These are phyloP conservation scores for Taxillus chinensis DNA, from an alignment of 164 flowering plant species.

Conservation along the genomic window DNA sequence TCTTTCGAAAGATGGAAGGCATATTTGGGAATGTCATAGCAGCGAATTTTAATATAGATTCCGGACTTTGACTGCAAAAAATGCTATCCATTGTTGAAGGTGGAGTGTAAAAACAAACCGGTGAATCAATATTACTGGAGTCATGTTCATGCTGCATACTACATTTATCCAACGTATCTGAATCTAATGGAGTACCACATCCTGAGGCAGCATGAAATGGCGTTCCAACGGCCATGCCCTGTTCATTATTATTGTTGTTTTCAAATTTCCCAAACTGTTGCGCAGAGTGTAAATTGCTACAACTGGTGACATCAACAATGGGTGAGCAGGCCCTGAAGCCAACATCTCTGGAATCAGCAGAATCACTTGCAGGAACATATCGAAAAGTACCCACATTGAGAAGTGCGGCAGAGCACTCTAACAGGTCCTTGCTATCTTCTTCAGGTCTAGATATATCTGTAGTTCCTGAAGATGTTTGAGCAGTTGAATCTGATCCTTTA, in stretches of 20 bases:
- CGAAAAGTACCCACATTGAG: slow-evolving; percentile 23
- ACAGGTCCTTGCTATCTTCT: slow-evolving; percentile 29
- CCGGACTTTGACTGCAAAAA: slow-evolving; percentile 36
- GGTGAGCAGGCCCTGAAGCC: slow-evolving; percentile 21
- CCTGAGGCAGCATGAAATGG: slow-evolving; percentile 19
- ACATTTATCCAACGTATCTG: slow-evolving; percentile 14
- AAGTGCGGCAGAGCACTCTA: slow-evolving; percentile 20
- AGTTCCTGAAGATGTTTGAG: slow-evolving; percentile 36
- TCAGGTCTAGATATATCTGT: slow-evolving; percentile 31
- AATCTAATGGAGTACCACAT: slow-evolving; percentile 20
- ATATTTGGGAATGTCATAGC: slow-evolving; percentile 74
- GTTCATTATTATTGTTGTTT: slow-evolving; percentile 15
- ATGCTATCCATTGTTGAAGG: slow-evolving; percentile 37
- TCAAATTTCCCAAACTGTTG: slow-evolving; percentile 16
- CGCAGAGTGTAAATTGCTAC: slow-evolving; percentile 21
- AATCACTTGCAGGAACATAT: slow-evolving; percentile 19
- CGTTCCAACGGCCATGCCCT: slow-evolving; percentile 21
- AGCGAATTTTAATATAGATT: slow-evolving; percentile 65
- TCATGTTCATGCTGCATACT: slow-evolving; percentile 18
- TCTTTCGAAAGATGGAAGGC: slow-evolving; percentile 81
- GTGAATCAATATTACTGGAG: slow-evolving; percentile 27
- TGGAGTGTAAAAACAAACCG: slow-evolving; percentile 57
- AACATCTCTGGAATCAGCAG: slow-evolving; percentile 31
- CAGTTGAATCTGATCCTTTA: slow-evolving; percentile 36
- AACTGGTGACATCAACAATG: slow-evolving; percentile 14